A percentile compares a stretch with the other conserved stretches of the same genome.
These are phyloP conservation scores for Penicillium paradoxum DNA, from an alignment of 495 filamentous ascomycete species.

Conservation along the genomic window DNA sequence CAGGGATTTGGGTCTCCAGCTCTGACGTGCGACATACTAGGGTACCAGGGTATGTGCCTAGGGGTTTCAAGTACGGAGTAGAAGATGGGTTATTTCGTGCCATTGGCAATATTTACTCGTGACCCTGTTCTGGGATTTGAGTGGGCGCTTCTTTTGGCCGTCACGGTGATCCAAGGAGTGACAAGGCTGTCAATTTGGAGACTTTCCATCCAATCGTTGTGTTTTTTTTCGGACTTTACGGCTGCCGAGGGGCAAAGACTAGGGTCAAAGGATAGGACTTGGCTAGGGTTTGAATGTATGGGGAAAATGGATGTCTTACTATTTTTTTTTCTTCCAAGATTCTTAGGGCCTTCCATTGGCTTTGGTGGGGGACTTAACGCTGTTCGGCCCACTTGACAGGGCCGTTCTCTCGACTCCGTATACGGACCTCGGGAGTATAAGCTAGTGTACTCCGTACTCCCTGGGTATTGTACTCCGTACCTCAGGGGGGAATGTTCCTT, in stretches of 20 bases:
- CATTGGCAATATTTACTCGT: too few species aligned
- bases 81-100: too few species aligned
- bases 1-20: background rate
- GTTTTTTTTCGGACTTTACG: background rate
- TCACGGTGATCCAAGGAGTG: background rate
- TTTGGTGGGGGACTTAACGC: constrained; percentile 22
- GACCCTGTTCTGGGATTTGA: background rate
- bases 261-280: background rate
- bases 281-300: background rate
- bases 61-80: too few species aligned
- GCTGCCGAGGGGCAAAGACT: background rate
- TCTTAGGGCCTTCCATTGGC: constrained; percentile 31
- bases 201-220: background rate
- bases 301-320: constrained; percentile 14
- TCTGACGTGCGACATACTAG: background rate
- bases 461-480: background rate
- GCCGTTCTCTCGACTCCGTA: constrained; percentile 14
- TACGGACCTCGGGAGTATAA: too few species aligned
- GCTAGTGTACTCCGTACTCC: background rate
- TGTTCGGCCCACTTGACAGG: constrained; percentile 21
- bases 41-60: background rate
- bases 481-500: background rate
- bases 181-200: background rate
- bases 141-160: background rate
- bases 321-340: constrained; percentile 23